Evolutionary conservation across 768 basidiomycete genomes (phyloP).

Genomic region (Leccinum olivaceopallidum): DNA sequence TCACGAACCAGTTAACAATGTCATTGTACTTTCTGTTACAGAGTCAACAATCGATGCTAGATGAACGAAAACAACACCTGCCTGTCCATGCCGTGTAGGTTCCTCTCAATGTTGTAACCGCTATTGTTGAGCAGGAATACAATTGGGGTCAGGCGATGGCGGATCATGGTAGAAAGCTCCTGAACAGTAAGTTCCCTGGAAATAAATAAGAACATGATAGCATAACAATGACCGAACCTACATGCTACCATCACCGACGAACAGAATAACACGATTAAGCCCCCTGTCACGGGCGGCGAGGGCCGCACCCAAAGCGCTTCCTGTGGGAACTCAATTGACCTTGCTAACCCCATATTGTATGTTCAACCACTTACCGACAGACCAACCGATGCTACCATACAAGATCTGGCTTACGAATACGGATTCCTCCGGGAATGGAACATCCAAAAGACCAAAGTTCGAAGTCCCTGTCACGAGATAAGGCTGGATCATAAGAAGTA

Average conservation of each 20-base stretch:
- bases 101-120: conserved; percentile 88
- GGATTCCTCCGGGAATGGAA: conserved; percentile 71
- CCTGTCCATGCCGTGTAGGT: conserved; percentile 65
- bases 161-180: conserved; percentile 84
- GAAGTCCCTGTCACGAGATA: conserved; percentile 54
- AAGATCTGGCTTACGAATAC: conserved; percentile 75
- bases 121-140: conserved; percentile 81
- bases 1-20: conserved; percentile 64
- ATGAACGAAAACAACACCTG: conserved; percentile 14
- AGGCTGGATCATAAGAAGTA: not conserved
- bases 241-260: conserved; percentile 84
- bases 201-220: conserved; percentile 8
- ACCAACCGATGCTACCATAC: conserved; percentile 94
- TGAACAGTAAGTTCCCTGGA: conserved; percentile 75
- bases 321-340: conserved; percentile 27
- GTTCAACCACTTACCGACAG: conserved; percentile 52
- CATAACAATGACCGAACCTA: conserved; percentile 35
- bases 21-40: conserved; percentile 76
- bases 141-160: conserved; percentile 71
- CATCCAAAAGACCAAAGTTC: conserved; percentile 81
- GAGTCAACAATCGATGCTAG: not conserved
- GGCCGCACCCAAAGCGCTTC: conserved; percentile 73
- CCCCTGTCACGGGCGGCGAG: conserved; percentile 70
- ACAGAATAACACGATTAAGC: conserved; percentile 72
- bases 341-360: not conserved